Conservation (phyloP, 345 rosid genomes). For the Mallotus nudiflorus region DNA sequence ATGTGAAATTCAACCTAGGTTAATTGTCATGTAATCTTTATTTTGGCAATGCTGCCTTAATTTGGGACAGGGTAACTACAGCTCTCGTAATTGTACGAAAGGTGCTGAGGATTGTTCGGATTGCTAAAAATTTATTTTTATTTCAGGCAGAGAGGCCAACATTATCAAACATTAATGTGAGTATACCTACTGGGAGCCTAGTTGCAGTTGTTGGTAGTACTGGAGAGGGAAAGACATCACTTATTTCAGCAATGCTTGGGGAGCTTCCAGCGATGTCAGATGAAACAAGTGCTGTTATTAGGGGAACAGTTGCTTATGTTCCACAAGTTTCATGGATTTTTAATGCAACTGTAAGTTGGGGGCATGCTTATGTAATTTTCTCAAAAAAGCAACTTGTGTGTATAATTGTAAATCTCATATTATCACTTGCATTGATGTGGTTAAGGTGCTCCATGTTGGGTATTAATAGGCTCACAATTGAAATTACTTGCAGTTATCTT, state of each 20-base stretch:
- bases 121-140: conserved; percentile 20
- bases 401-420: not conserved
- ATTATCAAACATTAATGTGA: conserved; percentile 81
- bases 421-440: not conserved
- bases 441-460: not conserved
- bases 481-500: not conserved
- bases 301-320: conserved; percentile 95
- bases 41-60: conserved; percentile 1
- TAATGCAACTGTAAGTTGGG: conserved; percentile 86
- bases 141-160: conserved; percentile 86
- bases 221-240: conserved; percentile 98
- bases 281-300: conserved; percentile 57
- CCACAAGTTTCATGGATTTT: conserved; percentile 99
- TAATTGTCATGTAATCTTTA: not conserved
- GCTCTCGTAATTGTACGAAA: not conserved
- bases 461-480: not conserved
- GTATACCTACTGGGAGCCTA: conserved; percentile 83
- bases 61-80: not conserved
- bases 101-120: conserved; percentile 3
- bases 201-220: conserved; percentile 98
- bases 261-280: conserved; percentile 85
- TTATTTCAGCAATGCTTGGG: conserved; percentile 97
- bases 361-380: not conserved
- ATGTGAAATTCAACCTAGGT: not conserved
- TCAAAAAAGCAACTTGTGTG: not conserved